Evolutionary conservation across 1,284 basidiomycete genomes (phyloP).

Genomic region (Moniliella sp.): DNA sequence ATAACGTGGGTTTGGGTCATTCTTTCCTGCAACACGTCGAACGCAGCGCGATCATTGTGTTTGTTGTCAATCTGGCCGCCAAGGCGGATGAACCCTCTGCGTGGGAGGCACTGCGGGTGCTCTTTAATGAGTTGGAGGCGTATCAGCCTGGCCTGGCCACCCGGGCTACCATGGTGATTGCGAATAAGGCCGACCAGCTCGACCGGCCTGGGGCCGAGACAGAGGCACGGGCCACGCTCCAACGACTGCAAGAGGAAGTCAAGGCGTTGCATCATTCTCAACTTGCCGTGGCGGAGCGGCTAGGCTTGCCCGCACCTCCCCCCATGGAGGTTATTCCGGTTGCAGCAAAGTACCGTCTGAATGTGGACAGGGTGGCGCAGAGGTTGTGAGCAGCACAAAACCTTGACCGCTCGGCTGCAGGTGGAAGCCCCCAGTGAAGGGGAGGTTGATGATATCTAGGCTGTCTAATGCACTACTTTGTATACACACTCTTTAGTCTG

Average conservation of each 20-base stretch:
- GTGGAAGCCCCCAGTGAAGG: no score
- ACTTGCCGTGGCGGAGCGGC: neutral
- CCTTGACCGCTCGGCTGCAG: neutral
- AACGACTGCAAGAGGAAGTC: neutral
- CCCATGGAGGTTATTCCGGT: slow-evolving; percentile 2
- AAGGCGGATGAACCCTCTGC: slow-evolving; percentile 34
- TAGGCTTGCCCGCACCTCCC: neutral
- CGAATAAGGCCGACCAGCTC: slow-evolving; percentile 66
- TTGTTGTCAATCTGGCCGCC: slow-evolving; percentile 68
- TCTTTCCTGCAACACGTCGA: slow-evolving; percentile 82
- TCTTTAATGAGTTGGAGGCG: slow-evolving; percentile 60
- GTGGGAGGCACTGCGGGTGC: slow-evolving; percentile 51
- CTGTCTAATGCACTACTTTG: no score
- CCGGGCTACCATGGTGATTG: slow-evolving; percentile 45
- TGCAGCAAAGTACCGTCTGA: slow-evolving; percentile 1
- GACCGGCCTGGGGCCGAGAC: slow-evolving; percentile 2
- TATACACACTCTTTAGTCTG: no score
- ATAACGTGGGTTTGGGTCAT: slow-evolving; percentile 77
- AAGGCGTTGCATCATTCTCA: neutral
- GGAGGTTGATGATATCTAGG: no score
- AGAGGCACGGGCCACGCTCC: neutral
- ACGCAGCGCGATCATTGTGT: slow-evolving; percentile 65
- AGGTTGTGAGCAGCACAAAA: neutral
- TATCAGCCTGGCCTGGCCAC: slow-evolving; percentile 55
- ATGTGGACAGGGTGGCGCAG: slow-evolving; percentile 1